Evolutionary conservation across 2,329 filamentous ascomycete genomes (phyloP), one percentile per base, ranked within the genome.

Genomic region (Monilinia vaccinii-corymbosi): DNA sequence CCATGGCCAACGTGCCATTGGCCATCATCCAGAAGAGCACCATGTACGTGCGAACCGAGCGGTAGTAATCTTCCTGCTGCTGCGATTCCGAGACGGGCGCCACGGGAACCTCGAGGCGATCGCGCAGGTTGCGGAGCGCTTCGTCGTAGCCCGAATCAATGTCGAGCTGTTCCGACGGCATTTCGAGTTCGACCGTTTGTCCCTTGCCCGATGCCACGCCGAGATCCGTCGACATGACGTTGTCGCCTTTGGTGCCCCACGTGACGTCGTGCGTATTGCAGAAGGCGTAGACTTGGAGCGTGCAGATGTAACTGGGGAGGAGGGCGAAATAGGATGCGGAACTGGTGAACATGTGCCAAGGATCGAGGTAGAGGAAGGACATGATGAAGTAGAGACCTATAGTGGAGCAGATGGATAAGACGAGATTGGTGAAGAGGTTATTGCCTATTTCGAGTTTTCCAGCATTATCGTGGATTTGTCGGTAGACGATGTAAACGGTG

Each of bases 261-360:
- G 92, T 96, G 23, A 99, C 91, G 73, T 99, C 94, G 81, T 99
- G 94, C 0, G 93, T 96, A 77, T 99, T 99, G 79, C 94, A 97
- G 75, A 99, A 99, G 47, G 94, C 94, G 75, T 99, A 99, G 23
- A 97, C 91, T 74, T 99, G 94, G 2, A 99, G 81, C 0, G 91
- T 97, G 78, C 94, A 97, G 75, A 99, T 96, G 77, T 97, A 99
- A 44, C 81, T 87, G 0, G 94, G 94, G 40, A 99, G 80, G 31
- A 99, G 84, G 50, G 92, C 81, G 73, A 99, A 97, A 78, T 99
- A 99, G 73, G 97, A 92, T 0, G 81, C 83, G 0, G 89, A 86
- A 0, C 87, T 93, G 14, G 94, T 99, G 76, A 99, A 88, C 89
- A 99, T 94, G 78, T 99, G 94, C 94, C 94, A 99, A 0, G 94